Evolutionary conservation across 2,329 filamentous ascomycete species (phyloP), one percentile per base, ranked within the genome.

Genomic region (Monosporascus sp.): DNA sequence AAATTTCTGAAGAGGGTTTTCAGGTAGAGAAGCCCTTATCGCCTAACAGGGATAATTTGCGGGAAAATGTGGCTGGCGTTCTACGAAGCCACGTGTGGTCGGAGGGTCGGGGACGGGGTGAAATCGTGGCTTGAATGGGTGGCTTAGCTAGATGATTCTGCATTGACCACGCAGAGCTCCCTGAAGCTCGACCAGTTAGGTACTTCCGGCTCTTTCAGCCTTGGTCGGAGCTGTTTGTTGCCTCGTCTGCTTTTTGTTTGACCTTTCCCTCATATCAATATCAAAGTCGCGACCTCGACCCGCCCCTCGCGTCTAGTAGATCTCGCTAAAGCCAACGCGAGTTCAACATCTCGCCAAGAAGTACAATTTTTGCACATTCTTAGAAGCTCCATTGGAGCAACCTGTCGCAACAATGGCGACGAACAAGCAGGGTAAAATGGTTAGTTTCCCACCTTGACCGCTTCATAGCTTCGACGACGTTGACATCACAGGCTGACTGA

Each of bases 401-500:
- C 62, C 68, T 64, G 60, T 64, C 60, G 65, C 67, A 70, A 85
- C 73, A 63, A 87, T 86, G 85, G 84, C 86, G 43, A 28, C 22
- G 71, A 93, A 96, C 83, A 96, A 96, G 76, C 92, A 97, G 77
- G 94, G 94, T 77, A 97, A 99, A 83, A 97, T 99, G 94, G 94
- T 97, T 80, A 82, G 90, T 86, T 56, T 55, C 60, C 54, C 52
- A 60, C 58, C 57, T 63, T 65, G 65, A 63, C 65, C 70, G 64
- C 70, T 66, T 70, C 60, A 68, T 70, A 69, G 65, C 72, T 69
- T 74, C 72, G 61, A 68, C 72, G 61, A 68, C 67, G 72, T 81
- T 79, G 76, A 81, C 73, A 73, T 75, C 65, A 66, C 68, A 77
- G 74, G 78, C 85, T 88, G 78, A 89, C 80, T 70, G 70, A 70